A percentile compares a stretch with the other conserved stretches of the same genome.
Conservation (phyloP, 768 basidiomycete genomes). For the Tulasnella calospora region DNA sequence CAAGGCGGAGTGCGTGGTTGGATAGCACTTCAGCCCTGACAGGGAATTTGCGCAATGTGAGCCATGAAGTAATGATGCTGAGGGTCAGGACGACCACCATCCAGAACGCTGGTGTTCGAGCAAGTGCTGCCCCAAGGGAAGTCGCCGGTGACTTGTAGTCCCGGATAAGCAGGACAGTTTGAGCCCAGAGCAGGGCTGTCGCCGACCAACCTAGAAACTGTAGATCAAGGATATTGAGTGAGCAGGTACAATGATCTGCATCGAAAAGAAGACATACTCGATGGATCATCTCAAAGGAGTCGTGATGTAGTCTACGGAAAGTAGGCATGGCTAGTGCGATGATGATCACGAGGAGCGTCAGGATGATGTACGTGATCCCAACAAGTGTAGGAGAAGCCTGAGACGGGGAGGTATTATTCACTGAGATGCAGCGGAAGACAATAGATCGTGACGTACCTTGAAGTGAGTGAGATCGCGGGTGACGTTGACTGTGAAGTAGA, state of each 20-base stretch:
- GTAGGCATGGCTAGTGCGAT: constrained; percentile 50
- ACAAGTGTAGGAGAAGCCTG: neutral
- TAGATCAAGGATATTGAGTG: neutral
- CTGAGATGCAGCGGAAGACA: neutral
- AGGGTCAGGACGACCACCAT: constrained; percentile 49
- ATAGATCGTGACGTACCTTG: neutral
- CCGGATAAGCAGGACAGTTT: constrained; percentile 51
- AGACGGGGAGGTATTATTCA: neutral
- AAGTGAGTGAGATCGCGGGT: constrained; percentile 10
- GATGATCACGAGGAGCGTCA: constrained; percentile 47
- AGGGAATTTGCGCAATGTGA: constrained; percentile 50
- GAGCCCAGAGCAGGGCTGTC: constrained; percentile 50
- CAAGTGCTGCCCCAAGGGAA: constrained; percentile 44
- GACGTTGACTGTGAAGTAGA: constrained; percentile 27
- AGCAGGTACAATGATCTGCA: neutral
- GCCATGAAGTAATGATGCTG: constrained; percentile 56
- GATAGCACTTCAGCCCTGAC: constrained; percentile 52
- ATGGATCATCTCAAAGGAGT: constrained; percentile 53
- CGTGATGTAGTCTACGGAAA: constrained; percentile 46
- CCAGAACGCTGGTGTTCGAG: constrained; percentile 51
- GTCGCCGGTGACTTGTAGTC: constrained; percentile 44
- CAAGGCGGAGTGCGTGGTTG: constrained; percentile 52
- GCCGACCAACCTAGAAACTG: constrained; percentile 52
- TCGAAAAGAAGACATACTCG: constrained; percentile 33
- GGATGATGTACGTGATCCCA: constrained; percentile 35